Evolutionary conservation across 371 early-diverging fungal species (phyloP), one percentile per base, ranked within the genome.

Genomic region (Mortierella sp.): DNA sequence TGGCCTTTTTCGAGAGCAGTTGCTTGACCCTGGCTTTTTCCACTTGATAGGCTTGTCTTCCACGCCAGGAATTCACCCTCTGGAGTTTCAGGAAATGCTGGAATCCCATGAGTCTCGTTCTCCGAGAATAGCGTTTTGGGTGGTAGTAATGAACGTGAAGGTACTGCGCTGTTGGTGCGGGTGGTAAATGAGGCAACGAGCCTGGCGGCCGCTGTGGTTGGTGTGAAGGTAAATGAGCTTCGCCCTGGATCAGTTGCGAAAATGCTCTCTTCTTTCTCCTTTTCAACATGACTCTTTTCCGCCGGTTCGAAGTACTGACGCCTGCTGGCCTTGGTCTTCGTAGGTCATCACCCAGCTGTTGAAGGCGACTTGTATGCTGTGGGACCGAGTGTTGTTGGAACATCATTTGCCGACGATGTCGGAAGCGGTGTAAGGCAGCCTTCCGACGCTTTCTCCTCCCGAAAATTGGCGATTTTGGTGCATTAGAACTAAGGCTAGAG

Each of bases 141-240:
- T 47, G 45, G 21, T 72, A 56, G 57, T 66, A 66, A 19, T 79
- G 79, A 6, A 79, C 57, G 45, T 79, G 79, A 0, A 25, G 62
- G 23, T 79, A 69, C 23, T 19, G 53, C 57, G 58, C 4, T 30
- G 58, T 19, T 23, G 43, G 26, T 4, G 60, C 12, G 9, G 28
- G 26, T 25, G 21, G 19, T 25, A 25, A 59, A 7, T 1, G 26
- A 1, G 47, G 60, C 37, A 37, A 37, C 9, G 37, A 5, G 3
- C 37, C 5, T 37, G 37, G 37, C 37, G 37, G 9, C 37, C 5
- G 37, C 37, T 37, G 37, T 37, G 9, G 9, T 37, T 9, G 37
- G 5, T 37, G 37, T 37, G 37, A 9, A 37, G 37, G 9, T 5
- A 37, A 5, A 3, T 37, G 37, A 9, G 5, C 9, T 37, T 37